Evolutionary conservation across 805 yeast species (phyloP), one percentile per base, ranked within the genome.

Genomic region (Candida dajiaensis): DNA sequence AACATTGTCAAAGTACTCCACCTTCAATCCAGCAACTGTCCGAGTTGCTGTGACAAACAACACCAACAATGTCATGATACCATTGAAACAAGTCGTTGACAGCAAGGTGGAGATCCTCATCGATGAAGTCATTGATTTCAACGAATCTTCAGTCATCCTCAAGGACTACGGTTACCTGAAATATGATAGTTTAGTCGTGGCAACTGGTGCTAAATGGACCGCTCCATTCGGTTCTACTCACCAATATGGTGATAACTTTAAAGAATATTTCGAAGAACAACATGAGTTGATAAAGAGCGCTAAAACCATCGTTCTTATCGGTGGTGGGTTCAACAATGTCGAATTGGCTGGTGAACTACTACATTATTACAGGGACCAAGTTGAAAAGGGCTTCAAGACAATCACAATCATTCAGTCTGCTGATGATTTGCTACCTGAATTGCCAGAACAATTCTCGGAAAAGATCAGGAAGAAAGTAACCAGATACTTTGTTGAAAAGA

Each of bases 271-370:
- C 25, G 44, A 45, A 11, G 29, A 41, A 8, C 50, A 52, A 23
- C 45, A 43, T 18, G 49, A 51, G 5, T 41, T 46, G 38, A 42
- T 63, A 11, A 49, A 48, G 15, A 38, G 42, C 5, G 63, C 67
- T 1, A 52, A 58, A 35, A 47, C 54, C 33, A 56, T 65, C 16
- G 58, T 54, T 5, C 33, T 65, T 23, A 49, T 63, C 6, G 69
- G 69, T 25, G 67, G 63, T 21, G 69, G 68, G 3, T 51, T 53
- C 35, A 52, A 51, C 26, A 65, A 64, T 21, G 47, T 47, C 35
- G 68, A 64, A 43, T 40, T 64, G 4, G 56, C 50, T 13, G 68
- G 67, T 29, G 68, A 64, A 45, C 31, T 63, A 13, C 47, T 54
- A 3, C 36, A 44, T 41, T 35, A 39, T 13, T 64, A 48, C 45